These are phyloP conservation scores for Diaporthe amygdali DNA, from an alignment of 2,329 filamentous ascomycete genomes.

Conservation along the genomic window DNA sequence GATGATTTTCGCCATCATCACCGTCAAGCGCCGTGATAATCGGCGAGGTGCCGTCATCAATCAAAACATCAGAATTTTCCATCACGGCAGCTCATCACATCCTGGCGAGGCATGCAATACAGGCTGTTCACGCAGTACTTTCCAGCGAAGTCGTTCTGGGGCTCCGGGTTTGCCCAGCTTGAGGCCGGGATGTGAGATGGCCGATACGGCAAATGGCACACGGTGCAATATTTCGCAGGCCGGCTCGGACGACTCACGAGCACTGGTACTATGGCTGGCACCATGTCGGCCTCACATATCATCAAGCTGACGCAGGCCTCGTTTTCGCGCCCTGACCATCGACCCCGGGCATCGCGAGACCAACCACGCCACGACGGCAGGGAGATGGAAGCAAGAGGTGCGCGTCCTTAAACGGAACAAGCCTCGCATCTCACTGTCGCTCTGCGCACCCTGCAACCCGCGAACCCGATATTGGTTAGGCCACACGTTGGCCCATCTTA, in stretches of 20 bases:
- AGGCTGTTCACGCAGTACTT: neutral
- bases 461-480: neutral
- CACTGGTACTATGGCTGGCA: neutral
- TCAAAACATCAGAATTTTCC: neutral
- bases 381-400: neutral
- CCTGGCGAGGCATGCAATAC: neutral
- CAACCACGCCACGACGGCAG: neutral
- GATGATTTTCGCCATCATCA: neutral
- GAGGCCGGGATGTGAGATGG: neutral
- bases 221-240: neutral
- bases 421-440: neutral
- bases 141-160: neutral
- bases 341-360: slow-evolving; percentile 1
- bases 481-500: slow-evolving; percentile 1
- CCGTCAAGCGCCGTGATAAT: neutral
- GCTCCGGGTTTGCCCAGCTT: neutral
- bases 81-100: neutral
- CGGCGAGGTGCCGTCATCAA: neutral
- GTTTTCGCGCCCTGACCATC: neutral
- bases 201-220: neutral
- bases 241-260: neutral
- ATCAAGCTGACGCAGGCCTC: neutral
- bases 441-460: neutral
- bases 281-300: neutral
- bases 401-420: slow-evolving; percentile 8